Evolutionary conservation across 768 basidiomycete genomes (phyloP).

Genomic region (Lentinus tigrinus): DNA sequence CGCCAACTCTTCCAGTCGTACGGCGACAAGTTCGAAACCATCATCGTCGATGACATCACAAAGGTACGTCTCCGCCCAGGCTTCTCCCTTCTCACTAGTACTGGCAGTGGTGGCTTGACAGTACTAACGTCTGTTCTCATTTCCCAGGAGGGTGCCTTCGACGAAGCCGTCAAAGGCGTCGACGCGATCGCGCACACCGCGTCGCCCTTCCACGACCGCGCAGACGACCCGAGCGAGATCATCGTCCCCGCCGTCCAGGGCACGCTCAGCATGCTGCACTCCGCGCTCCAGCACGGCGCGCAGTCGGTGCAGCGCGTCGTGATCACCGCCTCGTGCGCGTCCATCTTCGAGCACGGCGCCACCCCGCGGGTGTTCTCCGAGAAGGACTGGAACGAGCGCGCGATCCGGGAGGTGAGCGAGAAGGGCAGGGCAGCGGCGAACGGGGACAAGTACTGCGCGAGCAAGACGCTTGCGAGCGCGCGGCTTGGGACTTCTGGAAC

Average conservation of each 20-base stretch:
- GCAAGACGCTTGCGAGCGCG: slow-evolving; percentile 55
- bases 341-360: slow-evolving; percentile 34
- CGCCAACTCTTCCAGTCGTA: slow-evolving; percentile 34
- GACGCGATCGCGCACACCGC: slow-evolving; percentile 42
- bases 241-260: slow-evolving; percentile 72
- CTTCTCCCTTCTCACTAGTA: too few species aligned
- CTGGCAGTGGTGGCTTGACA: too few species aligned
- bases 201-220: slow-evolving; percentile 31
- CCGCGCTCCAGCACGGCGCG: slow-evolving; percentile 47
- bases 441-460: slow-evolving; percentile 47
- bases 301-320: slow-evolving; percentile 63
- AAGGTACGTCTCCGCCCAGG: slow-evolving; percentile 18
- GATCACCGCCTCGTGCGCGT: slow-evolving; percentile 60
- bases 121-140: too few species aligned
- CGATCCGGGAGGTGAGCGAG: slow-evolving; percentile 39
- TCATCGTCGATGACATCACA: slow-evolving; percentile 47
- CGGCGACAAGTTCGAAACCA: slow-evolving; percentile 38
- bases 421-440: slow-evolving; percentile 28
- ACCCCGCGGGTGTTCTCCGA: slow-evolving; percentile 38
- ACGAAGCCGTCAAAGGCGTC: slow-evolving; percentile 46
- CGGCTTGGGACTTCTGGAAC: not conserved
- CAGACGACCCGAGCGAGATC: slow-evolving; percentile 38
- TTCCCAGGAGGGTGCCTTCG: slow-evolving; percentile 35
- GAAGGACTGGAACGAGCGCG: slow-evolving; percentile 57
- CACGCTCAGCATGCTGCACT: slow-evolving; percentile 59